Evolutionary conservation across 257 asterid species (phyloP), one percentile per base, ranked within the genome.

Genomic region (Marsdenia floribunda): DNA sequence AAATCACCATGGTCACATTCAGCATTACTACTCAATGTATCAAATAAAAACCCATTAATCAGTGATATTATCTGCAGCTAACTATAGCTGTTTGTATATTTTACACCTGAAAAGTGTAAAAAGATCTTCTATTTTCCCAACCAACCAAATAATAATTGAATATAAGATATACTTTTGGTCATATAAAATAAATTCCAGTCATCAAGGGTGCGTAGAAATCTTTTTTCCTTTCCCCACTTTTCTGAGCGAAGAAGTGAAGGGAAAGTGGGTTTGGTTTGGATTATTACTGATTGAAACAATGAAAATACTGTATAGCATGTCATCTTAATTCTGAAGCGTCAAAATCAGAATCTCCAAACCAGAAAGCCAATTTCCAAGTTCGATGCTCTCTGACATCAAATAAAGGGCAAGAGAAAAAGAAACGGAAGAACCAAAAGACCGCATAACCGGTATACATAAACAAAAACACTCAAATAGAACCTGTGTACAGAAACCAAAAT

Each of bases 341-440:
- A 79, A 85, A 85, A 86, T 85, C 93, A 83, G 85, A 82, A 88
- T 83, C 87, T 82, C 70, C 55, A 59, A 63, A 66, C 76, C 22
- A 44, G 78, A 77, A 82, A 74, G 76, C 71, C 74, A 42, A 63
- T 21, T 70, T 76, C 71, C 65, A 81, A 81, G 75, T 78, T 80
- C 64, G 52, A 79, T 24, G 79, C 78, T 76, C 37, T 70, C 87
- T 80, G 88, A 84, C 90, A 84, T 72, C 38, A 74, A 82, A 78
- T 58, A 83, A 78, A 77, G 81, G 79, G 52, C 59, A 21, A 53
- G 70, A 65, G 72, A 74, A 73, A 79, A 73, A 68, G 72, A 64
- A 69, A 79, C n/a, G 37, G 42, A 68, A 33, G 29, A 44, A 40
- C 68, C 54, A 49, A 72, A 54, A 37, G 54, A 15, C 35, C 67